Base-by-base conservation (phyloP, 352 stramenopile genomes). In the Globisporangium paddicum region DNA sequence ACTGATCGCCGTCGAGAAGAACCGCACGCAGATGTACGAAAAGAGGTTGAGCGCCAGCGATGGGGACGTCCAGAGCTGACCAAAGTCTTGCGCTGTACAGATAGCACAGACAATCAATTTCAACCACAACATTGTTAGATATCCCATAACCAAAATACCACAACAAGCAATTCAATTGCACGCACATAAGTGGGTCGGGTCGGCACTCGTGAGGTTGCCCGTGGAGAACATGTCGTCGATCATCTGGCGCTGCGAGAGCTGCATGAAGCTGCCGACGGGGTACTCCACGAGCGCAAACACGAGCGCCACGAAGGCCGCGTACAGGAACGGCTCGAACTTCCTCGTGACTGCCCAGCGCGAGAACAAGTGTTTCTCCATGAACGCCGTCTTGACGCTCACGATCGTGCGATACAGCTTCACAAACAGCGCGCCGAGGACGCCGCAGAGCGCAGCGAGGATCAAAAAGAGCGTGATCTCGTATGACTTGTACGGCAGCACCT, bases 151-250 rank as follows among this genome's bases (percentile, higher is more conserved):
- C 28, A 7, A 32, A 44, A 5, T 9, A 9, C 16, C 16, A 21
- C 38, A 21, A 19, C 10, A 16, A 21, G 13, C 44, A 35, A 38
- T 26, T 46, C 8, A 30, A 26, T 21, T n/a, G n/a, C 3, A 60
- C 50, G 16, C 60, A 72, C 66, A 55, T 14, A 82, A 51, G n/a
- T 69, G 56, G 26, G 75, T 70, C 5, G 67, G 40, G 25, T 77
- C 66, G 48, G 70, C 56, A 37, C 52, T 63, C 5, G 77, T 69
- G 18, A 90, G 50, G 25, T 87, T 86, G 35, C 70, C 73, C 19
- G 76, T 77, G 1, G 78, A 86, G 40, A 96, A 95, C 74, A 97
- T 85, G 50, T 96, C 82, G 66, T 97, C 83, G 46, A 96, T 92
- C 34, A 90, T 68, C 41, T 91, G 71, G 25, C 79, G 78, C 53